Base-by-base conservation (phyloP, 2,329 filamentous ascomycete genomes). In the Zasmidium citrigriseum region DNA sequence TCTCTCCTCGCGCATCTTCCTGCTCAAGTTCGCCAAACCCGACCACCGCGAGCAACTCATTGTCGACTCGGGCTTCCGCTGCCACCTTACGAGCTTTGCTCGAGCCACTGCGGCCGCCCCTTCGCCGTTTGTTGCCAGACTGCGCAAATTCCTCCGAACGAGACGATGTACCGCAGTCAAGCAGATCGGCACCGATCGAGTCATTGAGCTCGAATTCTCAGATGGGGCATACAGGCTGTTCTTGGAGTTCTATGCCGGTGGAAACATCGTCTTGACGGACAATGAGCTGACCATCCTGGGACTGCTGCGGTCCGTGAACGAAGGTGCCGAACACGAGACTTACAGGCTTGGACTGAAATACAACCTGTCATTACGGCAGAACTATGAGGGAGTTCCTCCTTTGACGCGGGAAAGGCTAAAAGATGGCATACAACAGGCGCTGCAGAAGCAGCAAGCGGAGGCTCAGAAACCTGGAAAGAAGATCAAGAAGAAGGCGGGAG, bases 171-270 rank as follows among this genome's bases (percentile, higher is more conserved):
- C 93, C 0, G 82, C 84, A 0, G 85, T 99, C 10, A 78, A 82
- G 1, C 95, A 99, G 75, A 84, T 99, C 52, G 95, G 95, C 50
- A 97, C 93, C 1, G 95, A 99, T 74, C 85, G 95, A 54, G 89
- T 99, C 61, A 88, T 99, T 54, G 91, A 98, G 73, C 86, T 99
- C 54, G 84, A 89, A 68, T 97, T 99, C 73, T 96, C 90, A 67
- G 92, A 98, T 79, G 95, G 95, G 11, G 83, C 88, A 66, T 97
- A 96, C 72, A 83, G 89, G 45, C 75, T 99, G 21, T 97, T 91
- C 72, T 79, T 99, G 24, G 95, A 99, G 76, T 99, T 99, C 78
- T 99, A 96, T 72, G 93, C 95, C 1, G 90, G 90, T 53, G 95
- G 95, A 47, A 99, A 99, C 72, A 88, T 99, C 60, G 91, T 99